Conservation (phyloP, 2,329 filamentous ascomycete species). For the Cryphonectria japonica region DNA sequence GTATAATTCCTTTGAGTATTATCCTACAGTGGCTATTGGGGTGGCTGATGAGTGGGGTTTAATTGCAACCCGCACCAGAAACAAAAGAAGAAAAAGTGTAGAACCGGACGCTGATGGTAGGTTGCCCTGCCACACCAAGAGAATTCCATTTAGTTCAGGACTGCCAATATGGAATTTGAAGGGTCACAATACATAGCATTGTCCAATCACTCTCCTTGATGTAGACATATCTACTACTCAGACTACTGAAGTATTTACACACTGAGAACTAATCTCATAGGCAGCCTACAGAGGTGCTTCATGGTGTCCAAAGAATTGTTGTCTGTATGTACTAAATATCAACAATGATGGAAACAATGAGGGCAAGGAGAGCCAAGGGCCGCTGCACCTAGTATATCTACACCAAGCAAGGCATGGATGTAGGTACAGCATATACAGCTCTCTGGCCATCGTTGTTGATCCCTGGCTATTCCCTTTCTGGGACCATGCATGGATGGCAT, state of each 20-base stretch:
- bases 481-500: background rate
- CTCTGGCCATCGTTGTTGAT: background rate
- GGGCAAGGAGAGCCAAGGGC: background rate
- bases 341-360: background rate
- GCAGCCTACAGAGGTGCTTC: background rate
- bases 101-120: background rate
- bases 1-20: background rate
- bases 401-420: background rate
- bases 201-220: background rate
- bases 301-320: background rate
- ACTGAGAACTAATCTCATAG: background rate
- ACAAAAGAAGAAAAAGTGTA: background rate
- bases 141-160: background rate
- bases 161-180: background rate
- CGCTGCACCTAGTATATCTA: background rate
- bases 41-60: background rate
- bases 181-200: background rate
- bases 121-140: background rate
- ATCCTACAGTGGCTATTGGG: background rate
- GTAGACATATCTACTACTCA: background rate
- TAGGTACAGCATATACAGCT: background rate
- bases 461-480: background rate
- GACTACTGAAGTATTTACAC: background rate
- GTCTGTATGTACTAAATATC: background rate
- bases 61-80: background rate